These are phyloP conservation scores for Peronospora farinosa DNA, from an alignment of 352 stramenopile species.

Conservation along the genomic window DNA sequence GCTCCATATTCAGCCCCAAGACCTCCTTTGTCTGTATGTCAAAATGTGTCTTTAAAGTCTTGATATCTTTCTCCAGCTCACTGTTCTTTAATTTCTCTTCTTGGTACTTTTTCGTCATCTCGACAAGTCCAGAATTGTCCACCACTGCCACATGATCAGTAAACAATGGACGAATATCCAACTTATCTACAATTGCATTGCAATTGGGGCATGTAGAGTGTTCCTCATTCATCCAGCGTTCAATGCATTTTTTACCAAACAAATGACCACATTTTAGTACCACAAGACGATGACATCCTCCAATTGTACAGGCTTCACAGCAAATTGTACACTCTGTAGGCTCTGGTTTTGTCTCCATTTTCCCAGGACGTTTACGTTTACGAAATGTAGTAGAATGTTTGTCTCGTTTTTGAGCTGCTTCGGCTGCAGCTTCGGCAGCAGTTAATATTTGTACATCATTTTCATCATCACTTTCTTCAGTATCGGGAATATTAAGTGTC, in stretches of 20 bases:
- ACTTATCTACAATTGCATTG: slow-evolving; percentile 36
- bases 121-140: slow-evolving; percentile 59
- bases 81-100: slow-evolving; percentile 42
- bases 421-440: slow-evolving; percentile 11
- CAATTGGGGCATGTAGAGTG: slow-evolving; percentile 61
- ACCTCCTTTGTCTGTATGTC: slow-evolving; percentile 23
- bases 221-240: slow-evolving; percentile 57
- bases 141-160: slow-evolving; percentile 69
- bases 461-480: slow-evolving; percentile 29
- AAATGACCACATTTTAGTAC: slow-evolving; percentile 66
- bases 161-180: slow-evolving; percentile 57
- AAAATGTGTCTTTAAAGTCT: slow-evolving; percentile 34
- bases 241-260: slow-evolving; percentile 70
- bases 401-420: slow-evolving; percentile 1
- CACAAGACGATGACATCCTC: slow-evolving; percentile 58
- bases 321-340: slow-evolving; percentile 71
- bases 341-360: slow-evolving; percentile 34
- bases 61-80: slow-evolving; percentile 46
- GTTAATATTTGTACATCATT: slow-evolving; percentile 32
- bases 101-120: slow-evolving; percentile 54
- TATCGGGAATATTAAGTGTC: slow-evolving; percentile 2
- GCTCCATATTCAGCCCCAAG: slow-evolving; percentile 18
- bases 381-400: slow-evolving; percentile 5
- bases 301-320: slow-evolving; percentile 57
- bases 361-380: slow-evolving; percentile 29